These are phyloP conservation scores for Pseudogymnoascus sp. DNA, from an alignment of 2,329 filamentous ascomycete genomes.

Conservation along the genomic window DNA sequence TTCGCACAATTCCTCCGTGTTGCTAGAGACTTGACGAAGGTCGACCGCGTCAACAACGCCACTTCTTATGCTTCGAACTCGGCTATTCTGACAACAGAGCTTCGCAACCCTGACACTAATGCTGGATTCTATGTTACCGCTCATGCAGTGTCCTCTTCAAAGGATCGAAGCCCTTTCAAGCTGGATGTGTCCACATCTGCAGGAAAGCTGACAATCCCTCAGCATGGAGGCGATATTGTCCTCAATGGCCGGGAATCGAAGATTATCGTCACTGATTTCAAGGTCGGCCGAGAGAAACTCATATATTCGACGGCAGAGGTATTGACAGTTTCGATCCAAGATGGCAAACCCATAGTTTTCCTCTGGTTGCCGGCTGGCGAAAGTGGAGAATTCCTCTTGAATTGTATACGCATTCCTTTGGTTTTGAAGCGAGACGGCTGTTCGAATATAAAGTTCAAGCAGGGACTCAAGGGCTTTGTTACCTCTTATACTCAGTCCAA, in stretches of 20 bases:
- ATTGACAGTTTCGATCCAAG: slow-evolving; percentile 42
- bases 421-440: slow-evolving; percentile 36
- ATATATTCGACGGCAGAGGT: slow-evolving; percentile 51
- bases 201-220: slow-evolving; percentile 47
- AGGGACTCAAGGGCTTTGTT: slow-evolving; percentile 34
- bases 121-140: slow-evolving; percentile 52
- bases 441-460: slow-evolving; percentile 36
- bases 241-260: slow-evolving; percentile 56
- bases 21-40: slow-evolving; percentile 49
- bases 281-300: slow-evolving; percentile 42
- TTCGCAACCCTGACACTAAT: slow-evolving; percentile 51
- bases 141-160: slow-evolving; percentile 46
- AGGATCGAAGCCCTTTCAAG: slow-evolving; percentile 44
- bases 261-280: slow-evolving; percentile 53
- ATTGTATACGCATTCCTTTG: slow-evolving; percentile 46
- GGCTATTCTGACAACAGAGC: slow-evolving; percentile 45
- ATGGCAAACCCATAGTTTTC: slow-evolving; percentile 40
- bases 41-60: slow-evolving; percentile 42
- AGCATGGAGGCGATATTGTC: slow-evolving; percentile 39
- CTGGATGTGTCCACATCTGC: slow-evolving; percentile 48
- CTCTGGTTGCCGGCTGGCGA: slow-evolving; percentile 49
- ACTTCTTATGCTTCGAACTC: slow-evolving; percentile 45
- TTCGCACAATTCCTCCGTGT: slow-evolving; percentile 52
- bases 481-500: slow-evolving; percentile 42
- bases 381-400: slow-evolving; percentile 45